These are phyloP conservation scores for Leishmania guyanensis DNA, from an alignment of 208 protist species.

Conservation along the genomic window DNA sequence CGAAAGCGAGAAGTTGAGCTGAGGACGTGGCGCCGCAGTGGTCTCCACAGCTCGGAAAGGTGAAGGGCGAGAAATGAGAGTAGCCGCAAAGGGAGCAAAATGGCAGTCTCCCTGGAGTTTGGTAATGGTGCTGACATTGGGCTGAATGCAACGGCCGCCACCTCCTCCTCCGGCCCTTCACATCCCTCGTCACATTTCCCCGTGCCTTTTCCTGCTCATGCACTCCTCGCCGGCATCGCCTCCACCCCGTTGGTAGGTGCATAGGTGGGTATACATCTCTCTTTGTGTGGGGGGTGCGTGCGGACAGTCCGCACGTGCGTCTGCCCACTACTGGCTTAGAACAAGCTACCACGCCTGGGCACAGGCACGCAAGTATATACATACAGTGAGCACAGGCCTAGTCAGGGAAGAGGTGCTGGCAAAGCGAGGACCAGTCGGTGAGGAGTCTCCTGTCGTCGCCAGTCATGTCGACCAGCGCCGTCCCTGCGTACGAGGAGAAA, in stretches of 20 bases:
- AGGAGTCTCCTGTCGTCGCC: not conserved
- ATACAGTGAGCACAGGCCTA: not conserved
- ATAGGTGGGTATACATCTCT: not conserved
- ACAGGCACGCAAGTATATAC: not conserved
- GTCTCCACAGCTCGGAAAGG: not conserved
- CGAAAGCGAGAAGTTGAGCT: not conserved
- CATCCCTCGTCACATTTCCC: not conserved
- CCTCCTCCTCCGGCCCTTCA: not conserved
- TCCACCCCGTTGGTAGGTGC: not conserved
- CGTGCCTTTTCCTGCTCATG: not conserved
- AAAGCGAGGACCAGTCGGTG: not conserved
- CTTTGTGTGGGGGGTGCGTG: not conserved
- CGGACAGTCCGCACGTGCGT: not conserved
- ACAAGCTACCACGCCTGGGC: not conserved
- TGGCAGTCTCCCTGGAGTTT: not conserved
- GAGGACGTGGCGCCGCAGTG: not conserved
- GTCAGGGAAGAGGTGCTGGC: not conserved
- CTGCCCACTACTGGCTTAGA: not conserved
- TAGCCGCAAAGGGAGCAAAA: not conserved
- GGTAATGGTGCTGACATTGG: not conserved
- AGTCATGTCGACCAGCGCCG: slow-evolving; percentile 16
- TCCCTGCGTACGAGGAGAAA: slow-evolving; percentile 61
- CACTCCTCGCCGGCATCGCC: not conserved
- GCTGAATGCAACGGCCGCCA: not conserved
- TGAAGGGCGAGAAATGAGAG: not conserved